Conservation (phyloP, 352 stramenopile species). For the Aphanomyces stellatus region DNA sequence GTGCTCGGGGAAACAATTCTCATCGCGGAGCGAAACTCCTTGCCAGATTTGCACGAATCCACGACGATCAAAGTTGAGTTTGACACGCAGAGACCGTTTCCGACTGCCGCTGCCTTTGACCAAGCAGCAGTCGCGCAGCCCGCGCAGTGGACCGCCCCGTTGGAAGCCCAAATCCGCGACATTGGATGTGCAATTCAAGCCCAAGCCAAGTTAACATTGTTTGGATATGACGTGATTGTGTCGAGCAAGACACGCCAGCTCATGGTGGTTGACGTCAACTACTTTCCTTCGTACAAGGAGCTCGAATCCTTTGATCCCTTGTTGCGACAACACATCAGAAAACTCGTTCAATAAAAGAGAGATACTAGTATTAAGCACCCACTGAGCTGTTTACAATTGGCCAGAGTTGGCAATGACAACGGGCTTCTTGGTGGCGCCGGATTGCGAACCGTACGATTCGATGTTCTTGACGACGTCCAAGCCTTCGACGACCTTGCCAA, state of each 20-base stretch:
- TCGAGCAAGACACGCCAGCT: slow-evolving; percentile 43
- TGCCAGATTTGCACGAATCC: slow-evolving; percentile 52
- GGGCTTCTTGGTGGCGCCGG: slow-evolving; percentile 78
- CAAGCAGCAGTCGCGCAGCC: not conserved
- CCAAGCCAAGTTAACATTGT: slow-evolving; percentile 55
- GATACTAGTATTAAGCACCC: no score
- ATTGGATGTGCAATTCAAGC: slow-evolving; percentile 62
- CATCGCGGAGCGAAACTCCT: slow-evolving; percentile 60
- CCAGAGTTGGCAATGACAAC: slow-evolving; percentile 95
- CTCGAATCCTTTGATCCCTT: slow-evolving; percentile 50
- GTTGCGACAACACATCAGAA: slow-evolving; percentile 30
- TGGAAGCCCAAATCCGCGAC: slow-evolving; percentile 42
- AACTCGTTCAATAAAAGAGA: no score
- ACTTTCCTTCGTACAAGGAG: slow-evolving; percentile 83
- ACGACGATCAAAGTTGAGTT: slow-evolving; percentile 61
- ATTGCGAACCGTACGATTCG: slow-evolving; percentile 90
- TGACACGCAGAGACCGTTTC: slow-evolving; percentile 74
- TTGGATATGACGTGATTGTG: slow-evolving; percentile 81
- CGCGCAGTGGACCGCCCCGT: not conserved
- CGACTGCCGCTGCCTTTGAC: slow-evolving; percentile 36
- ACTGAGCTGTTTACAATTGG: slow-evolving; percentile 92
- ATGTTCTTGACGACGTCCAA: slow-evolving; percentile 96
- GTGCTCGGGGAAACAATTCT: slow-evolving; percentile 67
- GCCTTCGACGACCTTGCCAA: slow-evolving; percentile 94
- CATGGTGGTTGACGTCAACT: slow-evolving; percentile 82